phyloP scores from a whole-genome alignment of 1,284 basidiomycete genomes.

The Microbotryum lychnidis-dioicae region DNA sequence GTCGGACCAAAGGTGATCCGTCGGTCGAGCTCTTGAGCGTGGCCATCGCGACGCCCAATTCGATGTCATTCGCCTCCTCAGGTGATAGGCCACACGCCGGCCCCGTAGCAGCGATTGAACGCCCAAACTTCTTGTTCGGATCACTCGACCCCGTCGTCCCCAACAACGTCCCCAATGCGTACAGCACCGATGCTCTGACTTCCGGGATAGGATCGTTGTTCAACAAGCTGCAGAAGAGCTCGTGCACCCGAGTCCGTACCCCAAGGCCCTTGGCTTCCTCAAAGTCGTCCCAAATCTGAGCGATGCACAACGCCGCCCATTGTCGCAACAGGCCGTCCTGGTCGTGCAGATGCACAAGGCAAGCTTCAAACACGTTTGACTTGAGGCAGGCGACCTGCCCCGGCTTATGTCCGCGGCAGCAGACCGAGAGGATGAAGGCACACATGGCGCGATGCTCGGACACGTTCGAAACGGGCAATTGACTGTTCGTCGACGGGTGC shows the following conservation, averaged over 20 bases:
- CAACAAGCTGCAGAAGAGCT: conserved; percentile 72
- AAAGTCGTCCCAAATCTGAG: conserved; percentile 88
- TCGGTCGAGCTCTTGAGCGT: conserved; percentile 52
- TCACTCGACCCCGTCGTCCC: conserved; percentile 62
- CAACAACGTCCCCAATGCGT: conserved; percentile 86
- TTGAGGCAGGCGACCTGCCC: conserved; percentile 78
- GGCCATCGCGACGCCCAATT: conserved; percentile 50
- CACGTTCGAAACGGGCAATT: conserved; percentile 66
- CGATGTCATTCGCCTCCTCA: conserved; percentile 56
- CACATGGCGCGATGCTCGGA: conserved; percentile 99
- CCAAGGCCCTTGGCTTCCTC: conserved; percentile 85
- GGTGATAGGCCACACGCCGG: conserved; percentile 61
- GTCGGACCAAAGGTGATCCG: conserved; percentile 90
- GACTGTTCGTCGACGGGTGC: conserved; percentile 48
- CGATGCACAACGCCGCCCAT: conserved; percentile 90
- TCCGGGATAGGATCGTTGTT: conserved; percentile 78
- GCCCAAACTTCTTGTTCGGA: conserved; percentile 33
- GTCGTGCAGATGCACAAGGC: conserved; percentile 70
- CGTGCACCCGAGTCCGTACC: conserved; percentile 72
- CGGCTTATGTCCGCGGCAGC: conserved; percentile 75
- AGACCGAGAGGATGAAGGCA: conserved; percentile 89
- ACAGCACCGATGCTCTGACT: conserved; percentile 83
- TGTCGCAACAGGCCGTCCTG: conserved; percentile 83
- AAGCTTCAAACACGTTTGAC: conserved; percentile 81
- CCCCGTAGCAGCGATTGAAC: conserved; percentile 23